These are phyloP conservation scores for Trichoderma sp. DNA, from an alignment of 2,329 filamentous ascomycete genomes.

Conservation along the genomic window DNA sequence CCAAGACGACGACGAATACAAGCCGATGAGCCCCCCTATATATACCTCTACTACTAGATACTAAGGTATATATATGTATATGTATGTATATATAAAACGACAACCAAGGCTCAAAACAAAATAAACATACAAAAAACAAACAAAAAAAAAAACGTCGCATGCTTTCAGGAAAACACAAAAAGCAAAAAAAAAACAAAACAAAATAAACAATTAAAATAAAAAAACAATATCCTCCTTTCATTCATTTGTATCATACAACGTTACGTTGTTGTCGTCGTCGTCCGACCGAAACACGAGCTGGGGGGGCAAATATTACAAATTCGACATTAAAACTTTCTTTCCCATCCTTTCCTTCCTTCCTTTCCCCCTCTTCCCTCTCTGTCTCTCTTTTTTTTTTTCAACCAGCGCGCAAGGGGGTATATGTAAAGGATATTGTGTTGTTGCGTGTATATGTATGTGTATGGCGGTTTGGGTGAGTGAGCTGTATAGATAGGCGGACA, in stretches of 20 bases:
- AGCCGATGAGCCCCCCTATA: background rate
- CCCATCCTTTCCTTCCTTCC: background rate
- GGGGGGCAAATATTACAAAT: constrained; percentile 5
- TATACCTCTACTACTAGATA: too few relatives aligned
- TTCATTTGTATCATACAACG: constrained; percentile 9
- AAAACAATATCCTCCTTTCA: background rate
- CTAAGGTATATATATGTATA: too few relatives aligned
- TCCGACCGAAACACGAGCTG: background rate
- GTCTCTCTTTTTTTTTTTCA: background rate
- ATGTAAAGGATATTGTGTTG: background rate
- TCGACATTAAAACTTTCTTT: background rate
- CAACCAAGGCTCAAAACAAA: background rate
- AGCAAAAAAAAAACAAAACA: background rate
- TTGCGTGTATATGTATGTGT: background rate
- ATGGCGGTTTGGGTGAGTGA: background rate
- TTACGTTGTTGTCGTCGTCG: background rate
- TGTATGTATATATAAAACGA: too few relatives aligned
- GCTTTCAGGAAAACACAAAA: background rate
- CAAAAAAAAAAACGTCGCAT: background rate
- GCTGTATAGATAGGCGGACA: background rate
- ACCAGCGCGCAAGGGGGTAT: background rate
- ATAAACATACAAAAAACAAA: background rate
- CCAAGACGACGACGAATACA: background rate
- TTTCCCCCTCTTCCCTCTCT: background rate
- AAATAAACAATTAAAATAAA: too few relatives aligned